phyloP scores from a whole-genome alignment of 1,139 yeast genomes.

The Yamadazyma pseudoaaseri region DNA sequence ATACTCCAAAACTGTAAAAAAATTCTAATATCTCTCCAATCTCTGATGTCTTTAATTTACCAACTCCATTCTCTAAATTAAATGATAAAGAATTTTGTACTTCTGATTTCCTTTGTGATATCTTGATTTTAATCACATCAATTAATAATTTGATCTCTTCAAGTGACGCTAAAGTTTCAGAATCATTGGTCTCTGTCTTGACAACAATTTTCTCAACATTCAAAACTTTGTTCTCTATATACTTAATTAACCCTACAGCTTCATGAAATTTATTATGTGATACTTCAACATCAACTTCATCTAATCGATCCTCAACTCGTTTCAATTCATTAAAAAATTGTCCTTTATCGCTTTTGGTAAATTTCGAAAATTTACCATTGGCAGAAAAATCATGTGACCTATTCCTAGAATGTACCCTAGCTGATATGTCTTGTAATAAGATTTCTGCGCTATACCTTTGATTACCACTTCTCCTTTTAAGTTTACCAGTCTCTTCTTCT shows the following conservation, averaged over 20 bases:
- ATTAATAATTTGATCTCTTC: slow-evolving; percentile 40
- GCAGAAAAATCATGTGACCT: slow-evolving; percentile 47
- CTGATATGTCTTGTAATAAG: slow-evolving; percentile 51
- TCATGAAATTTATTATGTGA: slow-evolving; percentile 59
- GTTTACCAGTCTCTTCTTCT: slow-evolving; percentile 22
- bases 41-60: slow-evolving; percentile 30
- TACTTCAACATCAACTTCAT: slow-evolving; percentile 64
- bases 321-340: slow-evolving; percentile 45
- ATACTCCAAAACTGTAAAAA: slow-evolving; percentile 36
- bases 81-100: slow-evolving; percentile 40
- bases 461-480: slow-evolving; percentile 27
- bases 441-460: slow-evolving; percentile 39
- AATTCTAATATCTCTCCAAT: slow-evolving; percentile 34
- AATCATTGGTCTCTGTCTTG: slow-evolving; percentile 10
- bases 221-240: slow-evolving; percentile 36
- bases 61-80: slow-evolving; percentile 36
- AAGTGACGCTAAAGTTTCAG: slow-evolving; percentile 15
- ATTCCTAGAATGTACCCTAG: slow-evolving; percentile 55
- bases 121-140: slow-evolving; percentile 43
- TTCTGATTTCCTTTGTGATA: slow-evolving; percentile 34
- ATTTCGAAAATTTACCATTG: slow-evolving; percentile 15
- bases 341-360: slow-evolving; percentile 20
- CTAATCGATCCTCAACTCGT: slow-evolving; percentile 59
- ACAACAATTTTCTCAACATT: slow-evolving; percentile 21
- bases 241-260: slow-evolving; percentile 52